A percentile compares a stretch with the other conserved stretches of the same genome.
phyloP scores from a whole-genome alignment of 2,329 filamentous ascomycete genomes.

The Diatrype stigma region DNA sequence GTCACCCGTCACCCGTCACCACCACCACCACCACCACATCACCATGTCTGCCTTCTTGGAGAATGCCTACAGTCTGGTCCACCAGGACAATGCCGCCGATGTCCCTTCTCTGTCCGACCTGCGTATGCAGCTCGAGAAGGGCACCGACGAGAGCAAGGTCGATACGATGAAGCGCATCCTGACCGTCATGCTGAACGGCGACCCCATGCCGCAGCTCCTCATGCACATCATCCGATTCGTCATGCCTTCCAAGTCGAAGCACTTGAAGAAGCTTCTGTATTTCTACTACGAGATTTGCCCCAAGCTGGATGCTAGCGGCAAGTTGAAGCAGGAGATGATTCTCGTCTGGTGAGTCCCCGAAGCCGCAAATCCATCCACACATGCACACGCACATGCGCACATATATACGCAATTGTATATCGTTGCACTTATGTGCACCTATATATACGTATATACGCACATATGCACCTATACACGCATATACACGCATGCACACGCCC shows the following conservation, averaged over 20 bases:
- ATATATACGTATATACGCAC: too few species aligned
- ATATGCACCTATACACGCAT: too few species aligned
- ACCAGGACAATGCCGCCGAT: constrained; percentile 95
- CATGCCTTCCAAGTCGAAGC: constrained; percentile 97
- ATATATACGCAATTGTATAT: too few species aligned
- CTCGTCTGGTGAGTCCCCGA: constrained; percentile 82
- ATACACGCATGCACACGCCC: too few species aligned
- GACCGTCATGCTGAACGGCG: constrained; percentile 96
- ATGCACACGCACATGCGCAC: background rate
- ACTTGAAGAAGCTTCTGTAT: constrained; percentile 95
- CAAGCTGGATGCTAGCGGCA: constrained; percentile 86
- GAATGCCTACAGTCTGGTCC: constrained; percentile 92
- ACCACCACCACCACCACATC: constrained; percentile 19
- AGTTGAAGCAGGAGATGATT: constrained; percentile 99
- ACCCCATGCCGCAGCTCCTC: constrained; percentile 88
- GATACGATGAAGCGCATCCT: constrained; percentile 96
- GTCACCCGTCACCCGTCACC: constrained; percentile 12
- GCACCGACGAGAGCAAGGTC: constrained; percentile 85
- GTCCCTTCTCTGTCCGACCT: constrained; percentile 87
- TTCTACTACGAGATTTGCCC: constrained; percentile 99
- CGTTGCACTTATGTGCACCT: too few species aligned
- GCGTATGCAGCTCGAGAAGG: constrained; percentile 89
- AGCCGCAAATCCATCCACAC: constrained; percentile 1
- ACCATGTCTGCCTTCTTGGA: constrained; percentile 94
- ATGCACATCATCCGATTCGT: constrained; percentile 99